Evolutionary conservation across 768 basidiomycete genomes (phyloP).

Genomic region (Suillus ampliporus): DNA sequence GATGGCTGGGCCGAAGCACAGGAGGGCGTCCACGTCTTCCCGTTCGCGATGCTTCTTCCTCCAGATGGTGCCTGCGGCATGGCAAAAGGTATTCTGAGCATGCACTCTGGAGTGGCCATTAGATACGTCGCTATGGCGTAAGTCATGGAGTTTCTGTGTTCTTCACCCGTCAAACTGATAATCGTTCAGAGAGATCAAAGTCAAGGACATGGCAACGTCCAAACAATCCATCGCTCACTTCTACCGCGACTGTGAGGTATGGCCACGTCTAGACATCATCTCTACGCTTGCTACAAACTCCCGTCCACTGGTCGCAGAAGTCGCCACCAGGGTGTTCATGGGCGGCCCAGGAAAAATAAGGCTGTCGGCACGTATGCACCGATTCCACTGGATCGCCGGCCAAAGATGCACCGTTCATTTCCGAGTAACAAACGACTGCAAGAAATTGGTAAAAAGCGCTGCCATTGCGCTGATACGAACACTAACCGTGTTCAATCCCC

Average conservation of each 20-base stretch:
- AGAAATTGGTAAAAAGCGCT: constrained; percentile 68
- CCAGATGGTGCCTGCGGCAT: constrained; percentile 53
- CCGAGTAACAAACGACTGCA: constrained; percentile 68
- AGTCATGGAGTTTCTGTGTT: constrained; percentile 35
- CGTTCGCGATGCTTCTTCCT: constrained; percentile 75
- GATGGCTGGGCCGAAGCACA: constrained; percentile 68
- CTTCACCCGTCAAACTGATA: neutral
- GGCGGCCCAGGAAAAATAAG: constrained; percentile 70
- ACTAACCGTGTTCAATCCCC: constrained; percentile 67
- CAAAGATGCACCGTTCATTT: constrained; percentile 75
- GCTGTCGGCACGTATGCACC: constrained; percentile 69
- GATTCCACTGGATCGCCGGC: constrained; percentile 82
- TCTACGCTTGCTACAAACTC: constrained; percentile 63
- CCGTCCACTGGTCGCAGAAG: constrained; percentile 62
- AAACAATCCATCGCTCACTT: constrained; percentile 86
- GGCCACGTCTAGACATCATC: constrained; percentile 73
- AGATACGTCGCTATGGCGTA: constrained; percentile 84
- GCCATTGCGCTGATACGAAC: constrained; percentile 68
- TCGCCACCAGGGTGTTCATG: constrained; percentile 60
- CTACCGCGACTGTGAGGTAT: constrained; percentile 81
- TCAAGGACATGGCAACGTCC: constrained; percentile 65
- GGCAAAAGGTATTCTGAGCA: constrained; percentile 62
- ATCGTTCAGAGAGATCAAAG: constrained; percentile 65
- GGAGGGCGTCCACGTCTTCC: constrained; percentile 72
- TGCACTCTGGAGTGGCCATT: constrained; percentile 65